A percentile compares a stretch with the other conserved stretches of the same genome.
phyloP scores from a whole-genome alignment of 2,329 filamentous ascomycete species.

The Pseudogymnoascus destructans region DNA sequence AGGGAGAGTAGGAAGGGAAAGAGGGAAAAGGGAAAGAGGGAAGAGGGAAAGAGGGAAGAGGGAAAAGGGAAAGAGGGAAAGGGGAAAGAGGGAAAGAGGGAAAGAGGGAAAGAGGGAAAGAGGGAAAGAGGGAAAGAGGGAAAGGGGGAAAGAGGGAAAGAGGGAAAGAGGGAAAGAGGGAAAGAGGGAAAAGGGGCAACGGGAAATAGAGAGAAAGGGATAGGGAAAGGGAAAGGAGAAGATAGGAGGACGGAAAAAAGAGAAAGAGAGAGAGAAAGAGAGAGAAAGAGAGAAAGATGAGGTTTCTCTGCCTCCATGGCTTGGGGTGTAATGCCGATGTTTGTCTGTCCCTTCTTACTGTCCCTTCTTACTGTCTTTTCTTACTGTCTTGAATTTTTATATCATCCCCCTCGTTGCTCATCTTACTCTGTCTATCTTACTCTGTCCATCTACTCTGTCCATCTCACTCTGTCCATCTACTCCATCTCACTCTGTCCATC shows the following conservation, averaged over 20 bases:
- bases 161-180: too few species aligned
- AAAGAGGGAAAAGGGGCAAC: too few species aligned
- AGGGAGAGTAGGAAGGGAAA: too few species aligned
- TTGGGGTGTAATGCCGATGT: slow-evolving; percentile 44
- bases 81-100: too few species aligned
- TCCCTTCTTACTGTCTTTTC: slow-evolving; percentile 9
- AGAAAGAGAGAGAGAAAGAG: slow-evolving; percentile 10
- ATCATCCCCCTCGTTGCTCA: neutral
- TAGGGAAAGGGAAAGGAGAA: neutral
- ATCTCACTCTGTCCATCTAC: too few species aligned
- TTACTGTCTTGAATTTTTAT: slow-evolving; percentile 12
- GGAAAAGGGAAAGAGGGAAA: too few species aligned
- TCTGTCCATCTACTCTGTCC: neutral
- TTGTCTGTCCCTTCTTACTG: slow-evolving; percentile 24
- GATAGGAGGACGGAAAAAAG: neutral
- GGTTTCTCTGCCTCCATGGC: slow-evolving; percentile 43
- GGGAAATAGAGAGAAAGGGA: too few species aligned
- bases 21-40: too few species aligned
- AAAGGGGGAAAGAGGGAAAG: too few species aligned
- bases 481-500: neutral
- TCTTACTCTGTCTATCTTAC: neutral
- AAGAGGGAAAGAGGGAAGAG: too few species aligned
- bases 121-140: too few species aligned
- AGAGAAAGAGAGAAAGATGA: slow-evolving; percentile 30
- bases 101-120: too few species aligned